phyloP scores from a whole-genome alignment of 2,329 filamentous ascomycete genomes.

The Bisporella sp. region DNA sequence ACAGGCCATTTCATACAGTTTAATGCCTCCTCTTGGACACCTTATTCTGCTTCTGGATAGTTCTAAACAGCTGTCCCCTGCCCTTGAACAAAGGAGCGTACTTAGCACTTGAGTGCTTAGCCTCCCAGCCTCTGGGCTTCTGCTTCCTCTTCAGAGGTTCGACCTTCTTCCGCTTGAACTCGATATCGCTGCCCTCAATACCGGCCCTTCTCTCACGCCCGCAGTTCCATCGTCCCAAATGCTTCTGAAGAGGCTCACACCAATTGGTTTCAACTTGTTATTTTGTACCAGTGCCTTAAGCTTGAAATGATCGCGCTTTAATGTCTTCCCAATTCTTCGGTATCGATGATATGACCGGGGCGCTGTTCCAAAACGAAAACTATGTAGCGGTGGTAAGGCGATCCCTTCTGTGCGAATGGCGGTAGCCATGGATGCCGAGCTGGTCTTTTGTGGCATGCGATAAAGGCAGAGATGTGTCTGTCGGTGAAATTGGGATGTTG shows the following conservation, averaged over 20 bases:
- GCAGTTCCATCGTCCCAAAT: slow-evolving; percentile 84
- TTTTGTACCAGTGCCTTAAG: slow-evolving; percentile 68
- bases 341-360: slow-evolving; percentile 48
- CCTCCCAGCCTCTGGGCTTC: slow-evolving; percentile 59
- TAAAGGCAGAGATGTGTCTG: slow-evolving; percentile 56
- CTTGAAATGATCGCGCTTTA: slow-evolving; percentile 61
- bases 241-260: slow-evolving; percentile 80
- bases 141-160: slow-evolving; percentile 57
- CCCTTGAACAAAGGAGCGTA: slow-evolving; percentile 39
- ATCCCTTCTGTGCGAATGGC: slow-evolving; percentile 81
- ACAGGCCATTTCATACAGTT: too few species aligned
- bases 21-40: too few species aligned
- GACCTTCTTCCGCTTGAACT: slow-evolving; percentile 76
- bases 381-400: slow-evolving; percentile 82
- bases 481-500: slow-evolving; percentile 60
- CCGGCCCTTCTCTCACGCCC: slow-evolving; percentile 73
- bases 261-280: slow-evolving; percentile 64
- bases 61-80: not conserved
- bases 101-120: slow-evolving; percentile 57
- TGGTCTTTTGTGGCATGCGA: slow-evolving; percentile 51
- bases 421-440: slow-evolving; percentile 73
- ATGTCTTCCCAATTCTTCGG: slow-evolving; percentile 45
- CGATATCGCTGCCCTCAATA: slow-evolving; percentile 69
- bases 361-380: slow-evolving; percentile 80
- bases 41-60: too few species aligned